Evolutionary conservation across 352 stramenopile genomes (phyloP), one percentile per base, ranked within the genome.

Genomic region (Phytophthora sansomeana): DNA sequence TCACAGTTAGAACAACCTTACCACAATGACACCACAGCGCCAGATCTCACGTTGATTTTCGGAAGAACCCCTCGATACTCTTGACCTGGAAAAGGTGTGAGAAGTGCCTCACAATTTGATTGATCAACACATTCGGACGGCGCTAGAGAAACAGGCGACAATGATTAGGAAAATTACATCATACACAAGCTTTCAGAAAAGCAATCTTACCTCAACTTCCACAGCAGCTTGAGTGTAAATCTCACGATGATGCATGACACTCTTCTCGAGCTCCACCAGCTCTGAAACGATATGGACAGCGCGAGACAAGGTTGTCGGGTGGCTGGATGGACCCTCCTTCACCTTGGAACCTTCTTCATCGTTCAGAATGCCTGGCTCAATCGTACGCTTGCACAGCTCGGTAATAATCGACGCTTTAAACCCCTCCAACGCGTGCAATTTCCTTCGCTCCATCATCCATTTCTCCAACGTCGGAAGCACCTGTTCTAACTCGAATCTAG

Each of bases 61-160:
- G 91, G 91, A n/a, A 97, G 78, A 28, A 97, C 84, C 1, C 90
- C 91, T 97, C 90, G 13, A 97, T 72, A 30, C 70, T 85, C 46
- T 88, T 91, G 16, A 97, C 78, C 42, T 91, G 74, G 72, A 97
- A 97, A 6, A 97, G 71, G 41, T 96, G 85, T 24, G 80, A 90
- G 55, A 97, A 96, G 30, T 97, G 90, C 29, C 80, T 77, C 8
- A 97, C 87, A 24, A 96, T 94, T 44, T 93, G 83, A 56, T 97
- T 93, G 17, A 96, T 79, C 16, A 97, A 59, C 11, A 96, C 74
- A 21, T 85, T 89, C 28, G 90, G 90, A 17, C 83, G 81, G 29
- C 86, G 80, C 84, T 92, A 8, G 65, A 8, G 30, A 41, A 19
- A 67, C 19, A 65, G 5, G 50, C 21, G 51, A 30, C 36, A 54